Base-by-base conservation (phyloP, 2,329 filamentous ascomycete species). In the Aspergillus brasiliensis region DNA sequence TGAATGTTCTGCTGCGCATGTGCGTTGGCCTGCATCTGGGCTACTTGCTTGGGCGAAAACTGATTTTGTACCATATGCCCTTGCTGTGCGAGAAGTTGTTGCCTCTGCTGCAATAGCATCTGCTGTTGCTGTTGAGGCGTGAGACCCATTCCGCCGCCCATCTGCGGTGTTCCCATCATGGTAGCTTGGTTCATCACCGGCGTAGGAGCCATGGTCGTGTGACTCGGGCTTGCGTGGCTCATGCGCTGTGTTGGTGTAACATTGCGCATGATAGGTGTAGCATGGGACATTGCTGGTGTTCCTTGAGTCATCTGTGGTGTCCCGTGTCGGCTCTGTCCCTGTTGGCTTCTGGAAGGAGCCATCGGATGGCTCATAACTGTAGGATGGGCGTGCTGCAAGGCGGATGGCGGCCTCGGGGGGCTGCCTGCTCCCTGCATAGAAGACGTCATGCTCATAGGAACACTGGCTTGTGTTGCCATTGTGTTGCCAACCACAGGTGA, bases 271-370 rank as follows among this genome's bases (percentile, higher is more conserved):
- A 80, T 73, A 4, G 80, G 80, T 3, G 80, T 82, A 21, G 79
- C 77, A 59, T 81, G 79, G 19, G 75, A 75, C 71, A 79, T 76
- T 21, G 76, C 76, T 8, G 79, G 79, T 2, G 79, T 81, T 42
- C 78, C 76, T 51, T 81, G 77, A 7, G 75, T 71, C 71, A 82
- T 78, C 61, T 81, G 78, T 4, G 80, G 80, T 17, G 80, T 82
- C 10, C 80, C 79, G 59, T 82, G 75, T 56, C 78, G 76, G 60
- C 79, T 81, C 19, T 74, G 77, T 28, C 78, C 78, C 71, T 80
- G 78, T 52, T 80, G 77, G 60, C 79, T 81, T 54, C 77, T 71
- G 11, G 73, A 77, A 42, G 78, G 69, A 17, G 72, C 76, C 80
- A 82, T 82, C 7, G 76, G 73, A 60, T 78, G 77, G 60, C 74